These are phyloP conservation scores for Mycena venus DNA, from an alignment of 768 basidiomycete species.

Conservation along the genomic window DNA sequence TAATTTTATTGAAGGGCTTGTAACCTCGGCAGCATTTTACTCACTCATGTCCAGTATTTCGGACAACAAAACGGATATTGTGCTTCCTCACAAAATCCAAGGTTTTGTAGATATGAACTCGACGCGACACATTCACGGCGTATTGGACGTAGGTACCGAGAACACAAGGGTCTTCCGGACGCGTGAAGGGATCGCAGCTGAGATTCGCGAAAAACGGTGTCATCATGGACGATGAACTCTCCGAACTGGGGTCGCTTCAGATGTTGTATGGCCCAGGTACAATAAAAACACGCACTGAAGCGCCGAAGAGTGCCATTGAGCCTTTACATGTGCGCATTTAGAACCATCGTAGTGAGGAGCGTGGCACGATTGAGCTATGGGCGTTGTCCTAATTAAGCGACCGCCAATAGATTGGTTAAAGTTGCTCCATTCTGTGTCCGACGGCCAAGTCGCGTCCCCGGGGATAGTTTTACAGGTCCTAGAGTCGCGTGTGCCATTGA, in stretches of 20 bases:
- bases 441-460: slow-evolving; percentile 4
- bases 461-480: slow-evolving; percentile 16
- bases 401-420: slow-evolving; percentile 12
- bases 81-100: slow-evolving; percentile 32
- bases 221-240: slow-evolving; percentile 37
- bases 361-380: slow-evolving; percentile 20
- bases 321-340: background rate
- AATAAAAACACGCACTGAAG: slow-evolving; percentile 1
- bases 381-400: slow-evolving; percentile 16
- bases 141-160: slow-evolving; percentile 36
- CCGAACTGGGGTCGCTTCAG: background rate
- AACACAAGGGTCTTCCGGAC: slow-evolving; percentile 18
- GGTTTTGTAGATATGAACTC: slow-evolving; percentile 19
- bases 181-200: slow-evolving; percentile 38
- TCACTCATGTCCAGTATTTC: slow-evolving; percentile 37
- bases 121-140: slow-evolving; percentile 19
- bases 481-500: background rate
- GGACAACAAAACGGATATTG: slow-evolving; percentile 34
- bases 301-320: background rate
- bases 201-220: slow-evolving; percentile 34
- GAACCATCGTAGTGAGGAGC: background rate
- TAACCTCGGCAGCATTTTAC: background rate
- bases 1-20: background rate
- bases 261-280: background rate
- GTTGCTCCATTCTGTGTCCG: background rate